Conservation (phyloP, 83 land plant species). For the Picea mariana region DNA sequence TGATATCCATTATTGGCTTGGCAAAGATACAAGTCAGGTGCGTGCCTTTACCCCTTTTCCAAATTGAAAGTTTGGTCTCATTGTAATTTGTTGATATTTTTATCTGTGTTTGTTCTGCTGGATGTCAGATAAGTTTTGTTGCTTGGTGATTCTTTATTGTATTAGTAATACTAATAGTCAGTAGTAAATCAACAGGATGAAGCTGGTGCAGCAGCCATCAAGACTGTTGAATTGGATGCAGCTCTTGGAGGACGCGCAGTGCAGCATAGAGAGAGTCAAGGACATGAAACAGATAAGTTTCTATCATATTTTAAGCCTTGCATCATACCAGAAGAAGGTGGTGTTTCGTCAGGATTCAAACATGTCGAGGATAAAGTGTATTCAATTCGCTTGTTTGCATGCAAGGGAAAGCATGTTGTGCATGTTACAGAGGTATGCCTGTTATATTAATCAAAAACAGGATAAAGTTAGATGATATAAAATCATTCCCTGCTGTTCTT, state of each 20-base stretch:
- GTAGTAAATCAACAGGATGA: constrained; percentile 48
- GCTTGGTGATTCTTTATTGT: not conserved
- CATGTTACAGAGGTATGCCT: constrained; percentile 64
- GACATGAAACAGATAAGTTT: constrained; percentile 79
- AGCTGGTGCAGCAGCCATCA: constrained; percentile 70
- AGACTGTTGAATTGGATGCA: constrained; percentile 83
- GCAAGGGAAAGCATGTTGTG: constrained; percentile 74
- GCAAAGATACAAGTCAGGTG: constrained; percentile 93
- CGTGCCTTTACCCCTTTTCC: not conserved
- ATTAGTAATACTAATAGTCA: not conserved
- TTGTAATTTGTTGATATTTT: not conserved
- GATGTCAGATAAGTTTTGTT: not conserved
- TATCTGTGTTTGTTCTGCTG: not conserved
- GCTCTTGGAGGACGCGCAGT: constrained; percentile 85
- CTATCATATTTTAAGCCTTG: constrained; percentile 85
- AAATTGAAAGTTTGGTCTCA: not conserved
- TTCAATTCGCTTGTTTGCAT: constrained; percentile 43
- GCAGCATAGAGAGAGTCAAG: constrained; percentile 80
- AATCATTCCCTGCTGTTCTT: not conserved
- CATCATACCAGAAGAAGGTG: constrained; percentile 66
- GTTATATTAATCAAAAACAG: constrained; percentile 1
- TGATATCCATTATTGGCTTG: constrained; percentile 98
- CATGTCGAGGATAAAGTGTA: constrained; percentile 22
- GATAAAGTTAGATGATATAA: not conserved
- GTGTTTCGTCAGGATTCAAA: constrained; percentile 35